Base-by-base conservation (phyloP, 202 grass and related monocot genomes). In the Bolboschoenoplectus hybrid region DNA sequence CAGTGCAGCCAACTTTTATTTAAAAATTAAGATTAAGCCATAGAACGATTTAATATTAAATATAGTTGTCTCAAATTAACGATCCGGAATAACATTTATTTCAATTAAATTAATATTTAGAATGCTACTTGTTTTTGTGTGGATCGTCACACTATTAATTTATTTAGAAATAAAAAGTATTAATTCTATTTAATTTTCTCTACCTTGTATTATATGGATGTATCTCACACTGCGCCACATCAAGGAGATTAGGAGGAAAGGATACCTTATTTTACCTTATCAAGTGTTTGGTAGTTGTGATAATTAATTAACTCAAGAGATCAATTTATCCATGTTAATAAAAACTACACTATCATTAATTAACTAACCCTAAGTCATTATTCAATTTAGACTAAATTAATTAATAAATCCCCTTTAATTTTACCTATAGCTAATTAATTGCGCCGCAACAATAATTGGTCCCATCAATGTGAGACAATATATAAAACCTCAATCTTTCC, bases 361-460 rank as follows among this genome's bases (percentile, higher is more conserved):
- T 63, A 63, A 63, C 20, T 26, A 26, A 26, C 35, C 68, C 34
- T 36, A 26, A 1, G 66, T 77, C 32, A 78, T 57, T 57, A 57
- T 44, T 5, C 5, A 55, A 56, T 40, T 36, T 78, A 56, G 32
- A 40, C 74, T 19, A 78, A 53, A 76, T 44, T 0, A 17, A 26
- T 26, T 26, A 8, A 26, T 7, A 61, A 26, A 62, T 5, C 34
- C 8, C 14, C 3, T 57, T 17, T 58, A 1, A 6, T 40, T 79
- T 38, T 61, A 80, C 55, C 55, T 20, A 44, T 34, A 26, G 43
- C 3, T 65, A 65, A 35, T 32, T 77, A 39, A 77, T 50, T 7
- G 7, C 16, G 74, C 75, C 36, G 53, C 53, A 52, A 80, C 75
- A 80, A 61, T 80, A 44, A 44, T 80, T 80, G 53, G 16, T 79